Percentiles rank a stretch among this genome's conserved stretches.
Evolutionary conservation across 371 early-diverging fungal species (phyloP).

Genomic region (Parasitella parasitica): DNA sequence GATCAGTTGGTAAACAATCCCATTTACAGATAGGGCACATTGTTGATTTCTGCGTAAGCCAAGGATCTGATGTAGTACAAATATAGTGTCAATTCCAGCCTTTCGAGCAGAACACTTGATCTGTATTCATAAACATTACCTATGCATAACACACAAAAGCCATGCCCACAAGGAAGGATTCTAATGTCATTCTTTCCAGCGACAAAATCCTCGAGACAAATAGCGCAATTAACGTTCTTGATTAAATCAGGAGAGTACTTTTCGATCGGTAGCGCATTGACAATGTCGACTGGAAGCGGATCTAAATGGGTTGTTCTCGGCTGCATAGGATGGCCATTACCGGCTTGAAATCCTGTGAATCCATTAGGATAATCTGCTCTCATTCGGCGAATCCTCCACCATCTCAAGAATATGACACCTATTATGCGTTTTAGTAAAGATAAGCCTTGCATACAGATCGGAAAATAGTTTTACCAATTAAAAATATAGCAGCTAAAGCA

Average conservation of each 20-base stretch:
- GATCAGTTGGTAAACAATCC: conserved; percentile 35
- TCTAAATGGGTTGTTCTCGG: conserved; percentile 24
- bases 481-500: conserved; percentile 34
- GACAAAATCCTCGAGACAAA: conserved; percentile 35
- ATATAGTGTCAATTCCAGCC: not conserved
- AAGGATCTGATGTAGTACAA: conserved; percentile 24
- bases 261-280: conserved; percentile 25
- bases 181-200: conserved; percentile 23
- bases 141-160: conserved; percentile 38
- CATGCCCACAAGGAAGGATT: conserved; percentile 34
- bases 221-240: conserved; percentile 32
- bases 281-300: conserved; percentile 42
- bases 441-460: too few species aligned
- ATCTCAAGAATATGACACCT: conserved; percentile 41
- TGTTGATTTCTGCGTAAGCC: conserved; percentile 38
- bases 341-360: not conserved
- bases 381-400: conserved; percentile 43
- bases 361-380: conserved; percentile 11
- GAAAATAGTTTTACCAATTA: conserved; percentile 36
- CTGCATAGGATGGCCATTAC: conserved; percentile 17
- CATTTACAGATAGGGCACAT: conserved; percentile 41
- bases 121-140: conserved; percentile 10
- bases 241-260: conserved; percentile 13
- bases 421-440: not conserved
- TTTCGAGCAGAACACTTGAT: not conserved